Conservation (phyloP, 306 rosid species). For the Lupinus albus region DNA sequence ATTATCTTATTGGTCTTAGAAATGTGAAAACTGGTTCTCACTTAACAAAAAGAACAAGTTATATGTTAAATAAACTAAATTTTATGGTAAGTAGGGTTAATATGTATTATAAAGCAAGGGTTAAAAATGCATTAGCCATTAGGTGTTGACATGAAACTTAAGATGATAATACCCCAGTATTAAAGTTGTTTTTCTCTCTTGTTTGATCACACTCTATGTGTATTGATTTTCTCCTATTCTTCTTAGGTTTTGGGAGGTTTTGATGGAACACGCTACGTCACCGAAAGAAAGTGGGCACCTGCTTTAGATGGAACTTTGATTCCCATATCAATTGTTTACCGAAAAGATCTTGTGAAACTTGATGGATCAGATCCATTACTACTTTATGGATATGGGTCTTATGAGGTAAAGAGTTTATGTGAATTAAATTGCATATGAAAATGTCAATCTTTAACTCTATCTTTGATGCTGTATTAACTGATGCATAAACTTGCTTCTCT, state of each 20-base stretch:
- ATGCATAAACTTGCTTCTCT: constrained; percentile 22
- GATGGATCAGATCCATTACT: constrained; percentile 91
- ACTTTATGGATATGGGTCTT: constrained; percentile 95
- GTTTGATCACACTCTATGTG: constrained; percentile 23
- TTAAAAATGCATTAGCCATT: constrained; percentile 1
- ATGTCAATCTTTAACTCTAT: constrained; percentile 30
- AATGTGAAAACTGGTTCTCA: constrained; percentile 5
- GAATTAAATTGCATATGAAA: constrained; percentile 31
- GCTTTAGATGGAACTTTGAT: constrained; percentile 78
- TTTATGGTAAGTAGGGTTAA: constrained; percentile 1
- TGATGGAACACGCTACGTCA: constrained; percentile 70
- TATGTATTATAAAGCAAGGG: constrained; percentile 3
- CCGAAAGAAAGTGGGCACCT: constrained; percentile 88
- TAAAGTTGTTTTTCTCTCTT: neutral
- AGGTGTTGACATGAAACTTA: neutral
- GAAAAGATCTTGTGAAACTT: constrained; percentile 77
- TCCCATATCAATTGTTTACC: constrained; percentile 83
- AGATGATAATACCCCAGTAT: neutral
- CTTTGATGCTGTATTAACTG: constrained; percentile 26
- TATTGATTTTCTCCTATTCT: constrained; percentile 31
- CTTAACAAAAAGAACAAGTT: constrained; percentile 5
- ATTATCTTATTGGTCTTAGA: constrained; percentile 10
- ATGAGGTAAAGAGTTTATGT: constrained; percentile 63
- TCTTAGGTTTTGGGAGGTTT: constrained; percentile 88
- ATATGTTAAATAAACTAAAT: constrained; percentile 1